Base-by-base conservation (phyloP, 768 basidiomycete genomes). In the Galerina marginata region DNA sequence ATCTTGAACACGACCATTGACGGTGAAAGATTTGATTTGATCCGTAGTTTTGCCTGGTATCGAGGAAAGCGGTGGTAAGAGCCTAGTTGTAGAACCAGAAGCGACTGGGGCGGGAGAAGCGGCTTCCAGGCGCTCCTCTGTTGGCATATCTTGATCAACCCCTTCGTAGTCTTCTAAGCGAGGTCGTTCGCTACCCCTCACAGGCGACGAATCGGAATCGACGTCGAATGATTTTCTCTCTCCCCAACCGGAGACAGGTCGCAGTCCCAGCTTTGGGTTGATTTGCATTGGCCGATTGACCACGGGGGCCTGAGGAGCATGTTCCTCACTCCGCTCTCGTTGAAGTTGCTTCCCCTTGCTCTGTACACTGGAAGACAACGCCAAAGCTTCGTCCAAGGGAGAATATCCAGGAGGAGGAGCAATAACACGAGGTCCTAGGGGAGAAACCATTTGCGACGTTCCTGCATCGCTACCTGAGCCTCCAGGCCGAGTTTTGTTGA, bases 381-480 rank as follows among this genome's bases (percentile, higher is more conserved):
- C 58, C n/a, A 59, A 45, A 0, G 57, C 62, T 23, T 59, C 62
- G 25, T 65, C 53, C 56, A 58, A 45, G 16, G 53, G 52, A 20
- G 59, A 58, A 36, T 58, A 54, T 6, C 49, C 50, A 42, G 59
- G 45, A 3, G 38, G 50, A 45, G 37, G 45, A 11, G 56, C 49
- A 48, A 63, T 59, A 10, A 63, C 53, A 15, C 57, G 26, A 1
- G 53, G 53, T 1, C 48, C 49, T 50, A 49, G 23, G 11, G 58
- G 48, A 26, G 72, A 71, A 37, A 74, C 71, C 56, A 75, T 63
- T 48, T 72, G 59, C 29, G 64, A 43, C 5, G 57, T 3, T 52
- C 44, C 25, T 50, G 14, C 51, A 53, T 39, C 20, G 26, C 36
- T 49, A 10, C 29, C 46, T 12, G 54, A 33, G 7, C 38, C 47